phyloP scores from a whole-genome alignment of 371 early-diverging fungal genomes.

The Actinomortierella wolfii region DNA sequence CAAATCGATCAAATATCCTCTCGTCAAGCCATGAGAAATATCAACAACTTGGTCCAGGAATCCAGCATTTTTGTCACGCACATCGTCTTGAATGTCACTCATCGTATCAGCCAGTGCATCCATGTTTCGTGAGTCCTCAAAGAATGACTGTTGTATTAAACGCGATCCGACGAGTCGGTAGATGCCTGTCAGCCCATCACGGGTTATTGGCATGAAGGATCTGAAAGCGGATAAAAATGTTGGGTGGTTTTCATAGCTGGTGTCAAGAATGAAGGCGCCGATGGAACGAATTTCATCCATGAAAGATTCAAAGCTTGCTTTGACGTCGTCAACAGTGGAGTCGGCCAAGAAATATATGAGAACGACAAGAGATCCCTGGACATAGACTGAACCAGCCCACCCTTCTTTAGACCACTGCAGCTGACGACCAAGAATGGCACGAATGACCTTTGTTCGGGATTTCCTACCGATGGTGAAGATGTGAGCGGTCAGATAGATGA shows the following conservation, averaged over 20 bases:
- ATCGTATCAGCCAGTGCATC: neutral
- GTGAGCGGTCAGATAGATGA: conserved; percentile 4
- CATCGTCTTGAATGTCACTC: neutral
- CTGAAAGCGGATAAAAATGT: neutral
- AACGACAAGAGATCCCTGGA: neutral
- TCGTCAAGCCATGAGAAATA: too few species aligned
- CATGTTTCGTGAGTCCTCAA: neutral
- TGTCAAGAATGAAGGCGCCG: conserved; percentile 3
- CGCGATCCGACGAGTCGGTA: neutral
- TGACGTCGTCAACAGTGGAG: neutral
- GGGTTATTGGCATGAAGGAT: neutral
- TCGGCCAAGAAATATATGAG: conserved; percentile 15
- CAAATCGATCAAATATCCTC: neutral
- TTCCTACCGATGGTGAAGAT: neutral
- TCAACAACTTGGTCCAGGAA: neutral
- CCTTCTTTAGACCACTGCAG: conserved; percentile 17
- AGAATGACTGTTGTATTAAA: neutral
- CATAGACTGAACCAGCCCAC: conserved; percentile 20
- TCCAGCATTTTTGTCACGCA: too few species aligned
- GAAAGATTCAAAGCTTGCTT: conserved; percentile 4
- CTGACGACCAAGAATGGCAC: conserved; percentile 10
- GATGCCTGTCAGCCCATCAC: neutral
- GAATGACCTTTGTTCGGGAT: conserved; percentile 5
- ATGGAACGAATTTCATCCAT: conserved; percentile 3
- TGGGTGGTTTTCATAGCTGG: neutral